These are phyloP conservation scores for Spathaspora arborariae DNA, from an alignment of 805 yeast genomes.

Conservation along the genomic window DNA sequence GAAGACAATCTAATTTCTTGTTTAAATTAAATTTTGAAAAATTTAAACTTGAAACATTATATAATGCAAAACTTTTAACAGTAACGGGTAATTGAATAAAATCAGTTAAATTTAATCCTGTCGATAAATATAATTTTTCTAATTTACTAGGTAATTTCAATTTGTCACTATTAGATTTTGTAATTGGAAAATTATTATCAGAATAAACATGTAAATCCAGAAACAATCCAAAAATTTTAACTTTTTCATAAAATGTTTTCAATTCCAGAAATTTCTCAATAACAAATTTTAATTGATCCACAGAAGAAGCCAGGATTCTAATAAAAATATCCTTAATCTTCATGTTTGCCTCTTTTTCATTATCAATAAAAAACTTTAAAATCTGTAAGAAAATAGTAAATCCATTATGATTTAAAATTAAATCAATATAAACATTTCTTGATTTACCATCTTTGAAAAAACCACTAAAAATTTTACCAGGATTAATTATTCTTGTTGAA, in stretches of 20 bases:
- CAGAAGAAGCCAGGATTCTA: slow-evolving; percentile 7
- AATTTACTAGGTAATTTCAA: slow-evolving; percentile 6
- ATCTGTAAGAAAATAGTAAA: slow-evolving; percentile 7
- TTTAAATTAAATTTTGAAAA: slow-evolving; percentile 8
- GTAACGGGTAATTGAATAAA: slow-evolving; percentile 6
- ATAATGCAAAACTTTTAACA: slow-evolving; percentile 4
- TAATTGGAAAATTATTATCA: slow-evolving; percentile 1
- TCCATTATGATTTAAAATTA: slow-evolving; percentile 8
- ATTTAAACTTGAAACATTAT: slow-evolving; percentile 2
- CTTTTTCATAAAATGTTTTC: slow-evolving; percentile 2
- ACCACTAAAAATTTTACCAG: slow-evolving; percentile 3
- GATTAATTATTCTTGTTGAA: slow-evolving; percentile 7
- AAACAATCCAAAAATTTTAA: slow-evolving; percentile 8
- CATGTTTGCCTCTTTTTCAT: not conserved
- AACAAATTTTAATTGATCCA: slow-evolving; percentile 3
- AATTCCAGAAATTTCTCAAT: slow-evolving; percentile 3
- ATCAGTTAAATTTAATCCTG: slow-evolving; percentile 5
- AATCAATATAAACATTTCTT: slow-evolving; percentile 8
- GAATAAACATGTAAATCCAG: slow-evolving; percentile 7
- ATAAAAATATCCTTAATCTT: slow-evolving; percentile 3
- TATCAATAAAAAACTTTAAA: slow-evolving; percentile 5
- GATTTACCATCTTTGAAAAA: slow-evolving; percentile 2
- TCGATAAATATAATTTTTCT: slow-evolving; percentile 5
- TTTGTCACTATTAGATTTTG: not conserved
- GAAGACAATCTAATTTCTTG: slow-evolving; percentile 4